These are phyloP conservation scores for Picochlorum costavermella DNA, from an alignment of 139 green algal genomes.

Conservation along the genomic window DNA sequence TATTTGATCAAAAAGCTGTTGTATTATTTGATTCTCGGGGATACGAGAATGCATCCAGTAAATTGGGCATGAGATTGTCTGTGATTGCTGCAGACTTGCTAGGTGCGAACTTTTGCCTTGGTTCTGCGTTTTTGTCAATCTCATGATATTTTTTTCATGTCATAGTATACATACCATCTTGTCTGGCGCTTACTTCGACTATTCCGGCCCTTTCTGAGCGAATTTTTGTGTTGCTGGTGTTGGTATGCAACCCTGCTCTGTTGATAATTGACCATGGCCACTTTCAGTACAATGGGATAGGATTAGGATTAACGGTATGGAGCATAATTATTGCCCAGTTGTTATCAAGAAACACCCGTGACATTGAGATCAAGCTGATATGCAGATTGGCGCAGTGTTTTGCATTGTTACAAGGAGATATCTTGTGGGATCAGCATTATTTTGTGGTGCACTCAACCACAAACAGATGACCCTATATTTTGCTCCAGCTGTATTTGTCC, in stretches of 20 bases:
- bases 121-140: slow-evolving; percentile 8
- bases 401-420: slow-evolving; percentile 31
- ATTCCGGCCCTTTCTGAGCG: not conserved
- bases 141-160: not conserved
- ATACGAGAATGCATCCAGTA: slow-evolving; percentile 74
- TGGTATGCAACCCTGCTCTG: slow-evolving; percentile 72
- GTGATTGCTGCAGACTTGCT: slow-evolving; percentile 75
- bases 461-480: slow-evolving; percentile 97
- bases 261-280: slow-evolving; percentile 96
- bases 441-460: slow-evolving; percentile 79
- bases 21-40: slow-evolving; percentile 52
- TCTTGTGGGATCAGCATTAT: slow-evolving; percentile 64
- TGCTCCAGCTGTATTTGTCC: slow-evolving; percentile 90
- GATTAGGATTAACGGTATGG: slow-evolving; percentile 60
- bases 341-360: not conserved
- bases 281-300: slow-evolving; percentile 97
- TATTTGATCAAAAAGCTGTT: slow-evolving; percentile 67
- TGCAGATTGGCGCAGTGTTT: slow-evolving; percentile 38
- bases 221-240: slow-evolving; percentile 23
- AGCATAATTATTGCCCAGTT: too few species aligned
- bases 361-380: not conserved
- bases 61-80: slow-evolving; percentile 71
- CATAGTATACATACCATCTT: slow-evolving; percentile 77
- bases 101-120: not conserved
- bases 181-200: slow-evolving; percentile 17